Conservation (phyloP, 768 basidiomycete species). For the Amanita muscaria region DNA sequence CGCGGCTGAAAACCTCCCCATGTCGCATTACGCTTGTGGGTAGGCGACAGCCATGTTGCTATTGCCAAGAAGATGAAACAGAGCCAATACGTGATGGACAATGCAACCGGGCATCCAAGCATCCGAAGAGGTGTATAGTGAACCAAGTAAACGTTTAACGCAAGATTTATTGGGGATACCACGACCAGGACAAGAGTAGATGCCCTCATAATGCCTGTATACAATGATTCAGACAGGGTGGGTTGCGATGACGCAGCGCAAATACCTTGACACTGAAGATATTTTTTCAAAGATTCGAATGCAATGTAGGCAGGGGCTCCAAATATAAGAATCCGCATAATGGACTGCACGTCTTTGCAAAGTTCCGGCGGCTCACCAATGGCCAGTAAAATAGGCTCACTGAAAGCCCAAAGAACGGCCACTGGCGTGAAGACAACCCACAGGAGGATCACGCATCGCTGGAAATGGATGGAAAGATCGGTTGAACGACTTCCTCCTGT, state of each 20-base stretch:
- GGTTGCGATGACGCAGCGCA: not conserved
- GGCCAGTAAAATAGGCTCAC: conserved; percentile 50
- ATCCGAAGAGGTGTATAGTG: conserved; percentile 56
- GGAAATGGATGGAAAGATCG: conserved; percentile 63
- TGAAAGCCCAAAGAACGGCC: conserved; percentile 52
- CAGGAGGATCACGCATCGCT: conserved; percentile 57
- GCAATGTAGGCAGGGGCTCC: conserved; percentile 69
- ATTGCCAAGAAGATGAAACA: conserved; percentile 49
- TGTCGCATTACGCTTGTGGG: conserved; percentile 46
- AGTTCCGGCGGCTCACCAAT: conserved; percentile 55
- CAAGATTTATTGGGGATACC: conserved; percentile 58
- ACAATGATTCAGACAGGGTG: not conserved
- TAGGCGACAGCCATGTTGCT: conserved; percentile 39
- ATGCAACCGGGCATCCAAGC: conserved; percentile 57
- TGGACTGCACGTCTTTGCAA: conserved; percentile 51
- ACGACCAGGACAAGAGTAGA: conserved; percentile 57
- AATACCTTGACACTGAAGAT: conserved; percentile 70
- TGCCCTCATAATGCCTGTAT: conserved; percentile 63
- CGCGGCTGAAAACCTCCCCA: conserved; percentile 52
- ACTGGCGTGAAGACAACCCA: conserved; percentile 61
- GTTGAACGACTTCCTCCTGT: conserved; percentile 52
- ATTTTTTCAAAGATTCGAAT: conserved; percentile 73
- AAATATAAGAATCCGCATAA: conserved; percentile 54
- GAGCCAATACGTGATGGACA: conserved; percentile 64
- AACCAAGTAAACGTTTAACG: conserved; percentile 50